phyloP scores from a whole-genome alignment of 495 filamentous ascomycete genomes.

The Cercophora sp. region DNA sequence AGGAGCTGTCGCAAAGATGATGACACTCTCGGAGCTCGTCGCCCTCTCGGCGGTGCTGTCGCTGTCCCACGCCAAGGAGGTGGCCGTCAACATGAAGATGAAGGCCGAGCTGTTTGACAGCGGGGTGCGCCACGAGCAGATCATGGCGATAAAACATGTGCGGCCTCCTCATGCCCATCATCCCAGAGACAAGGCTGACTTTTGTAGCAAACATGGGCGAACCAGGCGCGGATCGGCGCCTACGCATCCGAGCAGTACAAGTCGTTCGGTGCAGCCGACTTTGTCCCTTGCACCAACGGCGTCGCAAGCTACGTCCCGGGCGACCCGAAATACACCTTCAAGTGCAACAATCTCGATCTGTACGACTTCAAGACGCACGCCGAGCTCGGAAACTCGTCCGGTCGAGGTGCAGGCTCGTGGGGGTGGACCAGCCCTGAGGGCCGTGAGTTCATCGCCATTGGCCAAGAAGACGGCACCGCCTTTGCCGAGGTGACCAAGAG shows the following conservation, averaged over 20 bases:
- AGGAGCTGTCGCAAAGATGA: constrained; percentile 3
- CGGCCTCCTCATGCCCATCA: background rate
- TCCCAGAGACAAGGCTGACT: too few relatives aligned
- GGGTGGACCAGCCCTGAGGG: constrained; percentile 54
- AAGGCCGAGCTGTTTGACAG: constrained; percentile 38
- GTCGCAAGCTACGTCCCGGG: constrained; percentile 38
- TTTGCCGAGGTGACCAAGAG: constrained; percentile 51
- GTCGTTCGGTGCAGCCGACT: constrained; percentile 25
- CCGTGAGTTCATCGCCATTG: constrained; percentile 55
- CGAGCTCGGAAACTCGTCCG: constrained; percentile 40
- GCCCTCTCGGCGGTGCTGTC: constrained; percentile 35
- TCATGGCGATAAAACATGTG: constrained; percentile 45
- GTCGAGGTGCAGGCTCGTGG: constrained; percentile 34
- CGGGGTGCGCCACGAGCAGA: constrained; percentile 42
- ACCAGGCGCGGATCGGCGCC: constrained; percentile 31
- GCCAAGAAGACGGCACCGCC: constrained; percentile 53
- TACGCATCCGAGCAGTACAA: constrained; percentile 38
- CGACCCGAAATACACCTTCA: constrained; percentile 46
- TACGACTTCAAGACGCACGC: constrained; percentile 49
- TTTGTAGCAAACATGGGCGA: constrained; percentile 30
- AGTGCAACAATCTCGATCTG: constrained; percentile 52
- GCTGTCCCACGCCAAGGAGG: constrained; percentile 30
- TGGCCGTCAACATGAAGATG: constrained; percentile 24
- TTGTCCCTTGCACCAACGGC: constrained; percentile 44
- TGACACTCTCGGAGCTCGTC: background rate